Conservation (phyloP, 2,329 filamentous ascomycete species). For the Tolypocladium guangdongense region DNA sequence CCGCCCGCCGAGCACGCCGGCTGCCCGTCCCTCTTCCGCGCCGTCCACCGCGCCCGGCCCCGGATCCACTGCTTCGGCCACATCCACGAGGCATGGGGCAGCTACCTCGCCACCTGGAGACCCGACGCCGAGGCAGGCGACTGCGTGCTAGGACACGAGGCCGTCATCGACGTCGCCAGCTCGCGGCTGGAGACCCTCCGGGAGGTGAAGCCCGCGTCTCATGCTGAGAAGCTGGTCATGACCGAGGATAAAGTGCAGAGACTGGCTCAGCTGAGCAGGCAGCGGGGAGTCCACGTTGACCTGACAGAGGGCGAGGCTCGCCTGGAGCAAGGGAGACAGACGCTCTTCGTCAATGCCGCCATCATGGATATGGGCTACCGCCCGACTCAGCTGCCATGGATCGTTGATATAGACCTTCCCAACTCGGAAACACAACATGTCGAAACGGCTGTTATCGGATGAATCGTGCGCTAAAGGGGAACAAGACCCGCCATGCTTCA, state of each 20-base stretch:
- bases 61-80: constrained; percentile 46
- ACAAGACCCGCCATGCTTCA: too few species aligned
- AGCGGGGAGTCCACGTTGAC: constrained; percentile 26
- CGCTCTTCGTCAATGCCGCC: constrained; percentile 49
- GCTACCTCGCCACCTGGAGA: constrained; percentile 40
- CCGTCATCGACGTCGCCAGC: constrained; percentile 29
- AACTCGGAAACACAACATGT: neutral
- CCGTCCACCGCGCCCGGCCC: constrained; percentile 32
- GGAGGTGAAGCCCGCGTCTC: constrained; percentile 11
- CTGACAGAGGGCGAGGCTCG: constrained; percentile 17
- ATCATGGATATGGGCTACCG: constrained; percentile 33
- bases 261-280: constrained; percentile 11
- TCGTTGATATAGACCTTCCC: constrained; percentile 36
- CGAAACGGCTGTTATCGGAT: neutral
- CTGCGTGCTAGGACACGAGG: constrained; percentile 3
- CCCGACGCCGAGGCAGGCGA: constrained; percentile 1
- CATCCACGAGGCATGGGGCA: constrained; percentile 51
- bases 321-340: constrained; percentile 32
- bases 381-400: constrained; percentile 39
- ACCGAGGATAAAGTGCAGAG: constrained; percentile 6
- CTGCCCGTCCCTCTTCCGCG: constrained; percentile 31
- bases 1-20: constrained; percentile 22
- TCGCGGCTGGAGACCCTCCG: constrained; percentile 26
- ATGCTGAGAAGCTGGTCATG: constrained; percentile 7
- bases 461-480: too few species aligned